phyloP scores from a whole-genome alignment of 1,284 basidiomycete genomes.

The Dichomitus squalens region DNA sequence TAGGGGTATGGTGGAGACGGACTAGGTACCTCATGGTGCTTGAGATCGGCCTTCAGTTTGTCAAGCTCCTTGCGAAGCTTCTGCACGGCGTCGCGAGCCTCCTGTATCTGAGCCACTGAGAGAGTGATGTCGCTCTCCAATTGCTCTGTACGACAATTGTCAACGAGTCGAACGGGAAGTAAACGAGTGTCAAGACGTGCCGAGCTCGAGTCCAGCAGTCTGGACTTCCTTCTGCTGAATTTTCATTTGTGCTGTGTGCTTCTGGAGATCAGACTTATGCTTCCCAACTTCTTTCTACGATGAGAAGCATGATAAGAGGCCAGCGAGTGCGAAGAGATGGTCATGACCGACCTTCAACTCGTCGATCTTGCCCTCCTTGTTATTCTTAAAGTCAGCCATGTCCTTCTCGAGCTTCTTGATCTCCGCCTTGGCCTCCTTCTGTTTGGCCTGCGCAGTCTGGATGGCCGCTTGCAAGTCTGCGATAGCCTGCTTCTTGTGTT shows the following conservation, averaged over 20 bases:
- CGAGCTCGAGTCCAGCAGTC: slow-evolving; percentile 84
- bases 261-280: slow-evolving; percentile 82
- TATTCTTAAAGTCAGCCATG: slow-evolving; percentile 98
- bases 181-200: slow-evolving; percentile 43
- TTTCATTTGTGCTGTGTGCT: slow-evolving; percentile 83
- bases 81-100: slow-evolving; percentile 60
- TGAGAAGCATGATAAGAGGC: neutral
- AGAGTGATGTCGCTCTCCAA: slow-evolving; percentile 76
- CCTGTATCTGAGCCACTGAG: slow-evolving; percentile 59
- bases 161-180: neutral
- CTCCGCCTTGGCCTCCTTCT: slow-evolving; percentile 77
- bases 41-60: slow-evolving; percentile 57
- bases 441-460: slow-evolving; percentile 72
- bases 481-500: slow-evolving; percentile 70
- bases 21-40: slow-evolving; percentile 52
- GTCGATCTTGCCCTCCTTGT: slow-evolving; percentile 96
- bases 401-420: slow-evolving; percentile 90
- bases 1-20: neutral
- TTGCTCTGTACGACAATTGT: slow-evolving; percentile 64
- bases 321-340: neutral
- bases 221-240: slow-evolving; percentile 88
- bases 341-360: slow-evolving; percentile 77
- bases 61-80: slow-evolving; percentile 68
- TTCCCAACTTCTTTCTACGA: slow-evolving; percentile 75
- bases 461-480: slow-evolving; percentile 68